These are phyloP conservation scores for Cercospora sp. DNA, from an alignment of 2,329 filamentous ascomycete species.

Conservation along the genomic window DNA sequence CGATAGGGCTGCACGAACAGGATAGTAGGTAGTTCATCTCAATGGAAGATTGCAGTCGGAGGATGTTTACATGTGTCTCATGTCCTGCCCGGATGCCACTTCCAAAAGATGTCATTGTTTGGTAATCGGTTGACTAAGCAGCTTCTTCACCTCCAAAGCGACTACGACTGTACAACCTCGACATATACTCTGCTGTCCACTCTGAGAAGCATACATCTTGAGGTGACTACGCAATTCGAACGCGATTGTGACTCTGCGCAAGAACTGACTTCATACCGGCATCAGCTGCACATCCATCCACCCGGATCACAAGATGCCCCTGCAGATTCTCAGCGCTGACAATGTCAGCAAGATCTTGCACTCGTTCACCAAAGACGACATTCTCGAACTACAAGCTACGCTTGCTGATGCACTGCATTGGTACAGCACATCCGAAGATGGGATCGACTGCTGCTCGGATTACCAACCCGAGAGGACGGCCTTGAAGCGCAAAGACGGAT, in stretches of 20 bases:
- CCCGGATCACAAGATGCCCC: conserved; percentile 50
- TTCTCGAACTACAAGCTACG: conserved; percentile 58
- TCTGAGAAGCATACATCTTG: neutral
- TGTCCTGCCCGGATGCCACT: neutral
- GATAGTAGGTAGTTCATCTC: neutral
- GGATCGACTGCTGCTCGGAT: conserved; percentile 57
- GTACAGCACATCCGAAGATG: conserved; percentile 64
- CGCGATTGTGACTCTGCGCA: neutral
- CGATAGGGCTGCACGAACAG: neutral
- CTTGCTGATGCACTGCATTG: conserved; percentile 63
- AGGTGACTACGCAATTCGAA: neutral
- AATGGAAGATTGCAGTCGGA: conserved; percentile 2
- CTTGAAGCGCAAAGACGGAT: conserved; percentile 61
- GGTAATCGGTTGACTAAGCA: conserved; percentile 5
- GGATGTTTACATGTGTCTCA: neutral
- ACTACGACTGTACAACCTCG: neutral
- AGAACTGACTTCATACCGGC: neutral
- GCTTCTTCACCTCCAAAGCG: neutral
- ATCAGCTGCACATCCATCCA: neutral
- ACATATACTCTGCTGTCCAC: neutral
- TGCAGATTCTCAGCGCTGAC: conserved; percentile 60
- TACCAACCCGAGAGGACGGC: conserved; percentile 64
- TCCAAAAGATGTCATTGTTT: neutral
- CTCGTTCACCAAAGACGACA: conserved; percentile 58
- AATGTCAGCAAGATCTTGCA: conserved; percentile 59